Conservation (phyloP, 169 alveolate species). For the Plasmodium gallinaceum region DNA sequence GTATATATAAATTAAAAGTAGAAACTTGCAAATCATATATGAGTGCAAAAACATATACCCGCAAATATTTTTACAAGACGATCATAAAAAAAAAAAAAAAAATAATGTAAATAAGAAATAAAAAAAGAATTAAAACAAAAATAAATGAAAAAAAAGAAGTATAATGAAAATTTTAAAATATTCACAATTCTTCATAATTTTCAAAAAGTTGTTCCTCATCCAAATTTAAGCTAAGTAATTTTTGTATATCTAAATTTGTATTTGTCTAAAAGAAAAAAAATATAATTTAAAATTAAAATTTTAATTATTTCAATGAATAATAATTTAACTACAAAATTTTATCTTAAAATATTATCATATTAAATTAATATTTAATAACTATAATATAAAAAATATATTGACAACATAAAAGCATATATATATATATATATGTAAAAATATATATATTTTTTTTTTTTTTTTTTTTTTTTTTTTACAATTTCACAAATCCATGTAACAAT, state of each 20-base stretch:
- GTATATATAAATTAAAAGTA: neutral
- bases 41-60: neutral
- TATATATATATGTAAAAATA: neutral
- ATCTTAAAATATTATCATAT: conserved; percentile 3
- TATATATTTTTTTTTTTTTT: neutral
- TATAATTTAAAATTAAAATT: neutral
- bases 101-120: too few species aligned
- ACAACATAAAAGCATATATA: neutral
- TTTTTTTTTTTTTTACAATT: conserved; percentile 25
- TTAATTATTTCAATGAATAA: neutral
- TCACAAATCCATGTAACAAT: conserved; percentile 60
- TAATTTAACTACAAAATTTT: neutral
- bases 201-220: conserved; percentile 77
- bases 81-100: neutral
- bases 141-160: too few species aligned
- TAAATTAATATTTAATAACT: neutral
- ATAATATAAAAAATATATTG: neutral
- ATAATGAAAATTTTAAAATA: neutral
- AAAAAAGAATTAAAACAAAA: too few species aligned
- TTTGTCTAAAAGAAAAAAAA: conserved; percentile 65
- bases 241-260: conserved; percentile 35
- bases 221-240: conserved; percentile 49
- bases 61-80: neutral
- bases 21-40: neutral
- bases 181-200: conserved; percentile 70